Conservation (phyloP, 768 basidiomycete genomes). For the Auriscalpium orientale region DNA sequence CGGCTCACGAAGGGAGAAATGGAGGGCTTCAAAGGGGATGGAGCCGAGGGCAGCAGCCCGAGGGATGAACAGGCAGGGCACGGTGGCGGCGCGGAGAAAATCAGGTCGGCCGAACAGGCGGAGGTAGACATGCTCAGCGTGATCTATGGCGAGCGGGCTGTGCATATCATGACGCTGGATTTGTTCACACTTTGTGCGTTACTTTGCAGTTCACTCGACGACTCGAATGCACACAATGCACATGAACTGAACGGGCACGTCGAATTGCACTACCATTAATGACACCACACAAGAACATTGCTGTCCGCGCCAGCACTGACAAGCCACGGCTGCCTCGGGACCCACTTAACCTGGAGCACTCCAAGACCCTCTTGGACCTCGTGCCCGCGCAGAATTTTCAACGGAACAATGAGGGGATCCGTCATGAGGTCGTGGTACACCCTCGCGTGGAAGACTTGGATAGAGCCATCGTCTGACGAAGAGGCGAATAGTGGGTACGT, state of each 20-base stretch:
- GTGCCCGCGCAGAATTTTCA: conserved; percentile 96
- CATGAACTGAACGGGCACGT: neutral
- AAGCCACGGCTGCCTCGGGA: conserved; percentile 84
- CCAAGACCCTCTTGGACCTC: conserved; percentile 78
- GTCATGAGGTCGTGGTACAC: conserved; percentile 95
- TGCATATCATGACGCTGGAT: too few relatives aligned
- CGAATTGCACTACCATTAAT: conserved; percentile 27
- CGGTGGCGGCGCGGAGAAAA: conserved; percentile 50
- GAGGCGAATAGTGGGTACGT: conserved; percentile 94
- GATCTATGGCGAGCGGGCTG: neutral
- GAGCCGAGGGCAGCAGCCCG: conserved; percentile 38
- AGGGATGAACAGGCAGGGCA: conserved; percentile 65
- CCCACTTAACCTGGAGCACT: conserved; percentile 88
- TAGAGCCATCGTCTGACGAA: conserved; percentile 93
- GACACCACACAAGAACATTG: conserved; percentile 81
- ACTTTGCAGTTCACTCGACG: neutral
- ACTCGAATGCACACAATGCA: neutral
- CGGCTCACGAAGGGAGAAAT: conserved; percentile 68
- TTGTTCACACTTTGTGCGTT: neutral
- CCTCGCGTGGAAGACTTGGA: conserved; percentile 94
- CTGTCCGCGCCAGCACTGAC: conserved; percentile 92
- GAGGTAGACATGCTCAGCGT: conserved; percentile 35
- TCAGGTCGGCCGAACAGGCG: conserved; percentile 66
- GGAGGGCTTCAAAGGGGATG: conserved; percentile 77
- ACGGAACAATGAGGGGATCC: conserved; percentile 93